A percentile compares a stretch with the other conserved stretches of the same genome.
Evolutionary conservation across 768 basidiomycete genomes (phyloP).

Genomic region (Tephrocybe sp.): DNA sequence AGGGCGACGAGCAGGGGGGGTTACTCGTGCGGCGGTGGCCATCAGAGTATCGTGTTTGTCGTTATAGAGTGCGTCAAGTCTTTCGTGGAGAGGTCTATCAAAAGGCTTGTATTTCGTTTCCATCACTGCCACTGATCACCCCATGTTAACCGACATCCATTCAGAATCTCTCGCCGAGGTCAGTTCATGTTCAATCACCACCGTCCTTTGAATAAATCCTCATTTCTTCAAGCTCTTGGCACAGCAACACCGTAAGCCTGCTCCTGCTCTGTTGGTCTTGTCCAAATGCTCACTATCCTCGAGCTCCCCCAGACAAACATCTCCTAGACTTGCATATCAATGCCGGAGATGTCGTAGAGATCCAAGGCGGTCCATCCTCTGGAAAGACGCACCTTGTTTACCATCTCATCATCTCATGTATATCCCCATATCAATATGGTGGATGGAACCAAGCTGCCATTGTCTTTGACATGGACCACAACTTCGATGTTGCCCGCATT

Average conservation of each 20-base stretch:
- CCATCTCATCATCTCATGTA: slow-evolving; percentile 55
- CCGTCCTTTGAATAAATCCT: not conserved
- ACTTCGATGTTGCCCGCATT: slow-evolving; percentile 59
- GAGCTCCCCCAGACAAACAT: not conserved
- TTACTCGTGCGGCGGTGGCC: slow-evolving; percentile 47
- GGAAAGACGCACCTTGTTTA: slow-evolving; percentile 83
- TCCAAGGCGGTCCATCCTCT: slow-evolving; percentile 71
- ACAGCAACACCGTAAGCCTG: not conserved
- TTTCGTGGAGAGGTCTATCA: too few relatives aligned
- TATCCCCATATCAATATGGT: slow-evolving; percentile 46
- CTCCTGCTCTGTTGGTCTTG: not conserved
- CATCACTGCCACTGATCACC: slow-evolving; percentile 10
- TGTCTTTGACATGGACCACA: slow-evolving; percentile 67
- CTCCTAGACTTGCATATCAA: slow-evolving; percentile 13
- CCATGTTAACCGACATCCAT: slow-evolving; percentile 32
- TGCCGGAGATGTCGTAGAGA: slow-evolving; percentile 67
- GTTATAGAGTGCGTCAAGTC: slow-evolving; percentile 6
- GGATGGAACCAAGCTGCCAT: slow-evolving; percentile 67
- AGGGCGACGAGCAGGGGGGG: slow-evolving; percentile 46
- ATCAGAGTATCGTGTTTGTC: slow-evolving; percentile 21
- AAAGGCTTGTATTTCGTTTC: too few relatives aligned
- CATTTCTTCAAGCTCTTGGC: slow-evolving; percentile 9
- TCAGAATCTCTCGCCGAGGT: slow-evolving; percentile 38
- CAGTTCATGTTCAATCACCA: not conserved
- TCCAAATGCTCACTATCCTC: not conserved